These are phyloP conservation scores for Sphaerulina populicola DNA, from an alignment of 2,329 filamentous ascomycete genomes.

Conservation along the genomic window DNA sequence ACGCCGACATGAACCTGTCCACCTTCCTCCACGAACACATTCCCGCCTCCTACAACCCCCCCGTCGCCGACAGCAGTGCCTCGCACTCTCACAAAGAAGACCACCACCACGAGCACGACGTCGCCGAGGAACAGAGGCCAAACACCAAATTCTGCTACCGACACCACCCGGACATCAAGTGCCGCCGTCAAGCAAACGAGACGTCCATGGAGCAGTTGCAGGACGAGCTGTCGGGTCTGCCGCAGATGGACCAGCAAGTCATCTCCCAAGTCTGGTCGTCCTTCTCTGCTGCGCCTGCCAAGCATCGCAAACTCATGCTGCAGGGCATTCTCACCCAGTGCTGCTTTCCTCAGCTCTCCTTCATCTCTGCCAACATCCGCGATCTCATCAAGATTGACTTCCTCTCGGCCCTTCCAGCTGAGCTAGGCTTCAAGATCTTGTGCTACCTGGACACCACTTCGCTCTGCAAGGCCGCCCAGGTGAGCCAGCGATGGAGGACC, in stretches of 20 bases:
- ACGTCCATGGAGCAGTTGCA: constrained; percentile 94
- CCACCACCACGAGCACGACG: constrained; percentile 21
- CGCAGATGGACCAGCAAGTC: constrained; percentile 80
- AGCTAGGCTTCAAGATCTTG: constrained; percentile 88
- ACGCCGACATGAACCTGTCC: constrained; percentile 69
- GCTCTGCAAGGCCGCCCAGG: constrained; percentile 89
- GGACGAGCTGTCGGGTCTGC: constrained; percentile 71
- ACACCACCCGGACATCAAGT: constrained; percentile 88
- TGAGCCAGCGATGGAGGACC: constrained; percentile 77
- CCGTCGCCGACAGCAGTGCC: constrained; percentile 40
- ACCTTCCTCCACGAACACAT: constrained; percentile 90
- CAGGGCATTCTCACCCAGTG: constrained; percentile 94
- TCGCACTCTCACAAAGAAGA: constrained; percentile 31
- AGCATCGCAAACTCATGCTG: constrained; percentile 91
- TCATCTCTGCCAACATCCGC: constrained; percentile 79
- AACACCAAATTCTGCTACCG: constrained; percentile 95
- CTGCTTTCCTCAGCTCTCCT: constrained; percentile 94
- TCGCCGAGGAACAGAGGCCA: constrained; percentile 33
- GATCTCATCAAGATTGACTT: constrained; percentile 98
- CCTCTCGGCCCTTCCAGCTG: constrained; percentile 73
- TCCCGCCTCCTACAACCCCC: constrained; percentile 74
- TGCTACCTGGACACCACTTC: constrained; percentile 89
- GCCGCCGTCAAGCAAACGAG: constrained; percentile 84
- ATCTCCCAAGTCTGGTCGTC: constrained; percentile 97
- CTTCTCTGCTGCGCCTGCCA: constrained; percentile 88